A percentile compares a stretch with the other conserved stretches of the same genome.
Conservation (phyloP, 2,329 filamentous ascomycete species). For the Colletotrichum sidae region DNA sequence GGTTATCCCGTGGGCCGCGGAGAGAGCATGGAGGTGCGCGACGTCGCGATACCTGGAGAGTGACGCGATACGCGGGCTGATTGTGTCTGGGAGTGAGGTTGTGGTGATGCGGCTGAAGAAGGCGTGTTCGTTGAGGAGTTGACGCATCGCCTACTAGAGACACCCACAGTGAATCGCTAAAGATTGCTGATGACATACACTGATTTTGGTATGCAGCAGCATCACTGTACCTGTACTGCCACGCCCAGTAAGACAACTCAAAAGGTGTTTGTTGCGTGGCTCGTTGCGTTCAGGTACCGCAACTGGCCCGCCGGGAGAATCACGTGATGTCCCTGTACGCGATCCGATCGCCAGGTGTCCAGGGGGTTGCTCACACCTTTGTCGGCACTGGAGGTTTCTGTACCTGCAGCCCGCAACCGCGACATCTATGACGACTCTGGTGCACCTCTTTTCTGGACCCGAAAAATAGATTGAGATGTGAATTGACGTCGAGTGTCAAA, state of each 20-base stretch:
- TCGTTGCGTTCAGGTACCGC: constrained; percentile 7
- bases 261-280: constrained; percentile 12
- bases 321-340: constrained; percentile 29
- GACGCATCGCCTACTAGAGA: neutral
- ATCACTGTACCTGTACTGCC: neutral
- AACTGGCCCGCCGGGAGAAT: neutral
- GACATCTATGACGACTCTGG: constrained; percentile 20
- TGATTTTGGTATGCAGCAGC: neutral
- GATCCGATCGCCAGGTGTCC: constrained; percentile 33
- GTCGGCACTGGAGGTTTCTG: constrained; percentile 35
- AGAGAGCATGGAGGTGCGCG: constrained; percentile 23
- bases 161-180: neutral
- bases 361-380: constrained; percentile 30
- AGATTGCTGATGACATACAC: neutral
- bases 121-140: neutral
- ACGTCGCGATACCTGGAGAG: constrained; percentile 29
- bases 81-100: neutral
- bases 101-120: neutral
- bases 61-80: constrained; percentile 21
- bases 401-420: constrained; percentile 31
- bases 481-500: neutral
- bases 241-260: constrained; percentile 6
- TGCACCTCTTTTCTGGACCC: constrained; percentile 32
- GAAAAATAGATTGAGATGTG: constrained; percentile 24
- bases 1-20: constrained; percentile 35